Conservation (phyloP, 140 eudicot genomes). For the Flaveria floridana region DNA sequence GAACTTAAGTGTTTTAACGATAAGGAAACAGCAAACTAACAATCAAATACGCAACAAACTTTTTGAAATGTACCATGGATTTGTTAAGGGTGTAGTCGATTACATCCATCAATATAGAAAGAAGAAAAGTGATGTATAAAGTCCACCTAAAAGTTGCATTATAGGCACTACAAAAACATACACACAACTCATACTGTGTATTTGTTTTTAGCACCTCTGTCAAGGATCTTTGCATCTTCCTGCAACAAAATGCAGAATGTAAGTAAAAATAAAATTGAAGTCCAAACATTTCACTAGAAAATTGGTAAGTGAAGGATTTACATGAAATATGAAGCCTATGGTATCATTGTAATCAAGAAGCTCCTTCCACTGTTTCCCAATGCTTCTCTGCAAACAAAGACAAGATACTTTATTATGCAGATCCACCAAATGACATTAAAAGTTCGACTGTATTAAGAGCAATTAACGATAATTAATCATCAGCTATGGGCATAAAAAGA, state of each 20-base stretch:
- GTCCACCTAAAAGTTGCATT: neutral
- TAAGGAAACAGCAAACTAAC: neutral
- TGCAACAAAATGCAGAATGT: slow-evolving; percentile 31
- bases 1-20: neutral
- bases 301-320: slow-evolving; percentile 25
- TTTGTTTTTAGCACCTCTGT: slow-evolving; percentile 58
- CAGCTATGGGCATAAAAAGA: neutral
- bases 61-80: slow-evolving; percentile 14
- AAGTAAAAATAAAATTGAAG: neutral
- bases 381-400: slow-evolving; percentile 55
- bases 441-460: neutral
- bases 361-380: slow-evolving; percentile 90
- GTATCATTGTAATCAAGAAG: slow-evolving; percentile 56
- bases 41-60: neutral
- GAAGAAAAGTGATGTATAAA: neutral
- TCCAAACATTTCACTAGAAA: slow-evolving; percentile 1
- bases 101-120: slow-evolving; percentile 25
- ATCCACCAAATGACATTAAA: neutral
- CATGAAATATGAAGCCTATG: slow-evolving; percentile 86
- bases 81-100: neutral
- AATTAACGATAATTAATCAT: neutral
- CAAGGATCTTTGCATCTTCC: slow-evolving; percentile 67
- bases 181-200: slow-evolving; percentile 50
- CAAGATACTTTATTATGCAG: slow-evolving; percentile 3
- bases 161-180: slow-evolving; percentile 27